phyloP scores from a whole-genome alignment of 352 stramenopile genomes.

The Elongisporangium anandrum region DNA sequence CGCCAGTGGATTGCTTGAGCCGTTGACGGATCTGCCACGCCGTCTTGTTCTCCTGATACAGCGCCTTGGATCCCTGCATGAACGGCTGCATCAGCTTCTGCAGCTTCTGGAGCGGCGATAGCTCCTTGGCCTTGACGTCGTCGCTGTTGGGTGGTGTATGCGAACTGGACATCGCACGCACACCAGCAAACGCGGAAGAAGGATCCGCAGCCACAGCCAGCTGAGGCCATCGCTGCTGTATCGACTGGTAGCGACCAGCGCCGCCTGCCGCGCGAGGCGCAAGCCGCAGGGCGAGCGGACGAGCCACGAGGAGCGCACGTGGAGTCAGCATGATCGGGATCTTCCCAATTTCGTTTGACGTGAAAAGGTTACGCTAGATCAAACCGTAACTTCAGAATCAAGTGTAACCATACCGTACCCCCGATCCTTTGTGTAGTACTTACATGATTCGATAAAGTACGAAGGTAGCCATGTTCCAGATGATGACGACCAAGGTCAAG shows the following conservation, averaged over 20 bases:
- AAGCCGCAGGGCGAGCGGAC: background rate
- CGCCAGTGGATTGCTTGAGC: constrained; percentile 30
- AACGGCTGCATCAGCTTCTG: constrained; percentile 84
- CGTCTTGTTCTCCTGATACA: constrained; percentile 75
- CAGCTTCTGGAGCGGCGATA: constrained; percentile 70
- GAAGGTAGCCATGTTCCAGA: background rate
- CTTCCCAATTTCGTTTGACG: background rate
- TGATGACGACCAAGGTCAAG: no score
- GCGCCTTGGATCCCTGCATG: constrained; percentile 55
- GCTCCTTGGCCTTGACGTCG: constrained; percentile 23
- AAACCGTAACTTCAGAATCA: background rate
- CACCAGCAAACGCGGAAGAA: background rate
- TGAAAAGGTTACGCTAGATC: background rate
- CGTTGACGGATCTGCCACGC: constrained; percentile 65
- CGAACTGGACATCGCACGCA: background rate
- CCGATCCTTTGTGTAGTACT: no score
- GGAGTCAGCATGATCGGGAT: background rate
- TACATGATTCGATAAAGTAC: background rate
- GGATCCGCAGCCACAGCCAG: background rate
- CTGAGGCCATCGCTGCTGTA: background rate
- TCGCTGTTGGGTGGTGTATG: background rate
- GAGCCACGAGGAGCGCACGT: background rate
- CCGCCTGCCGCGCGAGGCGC: background rate
- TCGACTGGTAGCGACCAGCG: background rate
- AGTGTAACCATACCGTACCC: background rate